These are phyloP conservation scores for Debaryomyces prosopidis DNA, from an alignment of 805 yeast genomes.

Conservation along the genomic window DNA sequence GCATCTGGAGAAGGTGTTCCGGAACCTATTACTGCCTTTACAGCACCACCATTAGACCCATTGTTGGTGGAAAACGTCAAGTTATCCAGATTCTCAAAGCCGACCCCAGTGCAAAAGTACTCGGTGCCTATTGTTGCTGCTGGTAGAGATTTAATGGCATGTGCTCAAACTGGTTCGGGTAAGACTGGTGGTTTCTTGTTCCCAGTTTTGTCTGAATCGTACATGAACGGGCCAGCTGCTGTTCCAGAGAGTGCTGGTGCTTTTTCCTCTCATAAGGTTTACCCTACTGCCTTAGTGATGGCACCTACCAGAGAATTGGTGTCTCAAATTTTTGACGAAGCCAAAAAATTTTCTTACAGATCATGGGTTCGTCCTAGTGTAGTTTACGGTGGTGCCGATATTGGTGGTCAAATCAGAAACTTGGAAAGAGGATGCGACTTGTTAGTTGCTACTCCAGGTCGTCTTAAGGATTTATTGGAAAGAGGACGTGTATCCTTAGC, in stretches of 20 bases:
- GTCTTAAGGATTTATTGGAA: conserved; percentile 92
- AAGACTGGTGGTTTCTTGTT: conserved; percentile 99
- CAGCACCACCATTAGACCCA: conserved; percentile 87
- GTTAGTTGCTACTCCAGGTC: conserved; percentile 98
- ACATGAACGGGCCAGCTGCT: conserved; percentile 80
- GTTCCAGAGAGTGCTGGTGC: conserved; percentile 47
- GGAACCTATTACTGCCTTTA: conserved; percentile 85
- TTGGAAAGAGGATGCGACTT: conserved; percentile 93
- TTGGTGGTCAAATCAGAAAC: conserved; percentile 81
- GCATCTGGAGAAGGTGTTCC: conserved; percentile 95
- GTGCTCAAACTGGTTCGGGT: conserved; percentile 99
- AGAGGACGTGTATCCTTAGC: conserved; percentile 89
- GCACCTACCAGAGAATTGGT: conserved; percentile 99
- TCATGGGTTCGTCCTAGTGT: conserved; percentile 98
- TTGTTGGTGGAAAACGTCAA: conserved; percentile 84
- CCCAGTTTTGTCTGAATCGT: conserved; percentile 94
- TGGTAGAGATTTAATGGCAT: conserved; percentile 93
- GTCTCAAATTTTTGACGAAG: conserved; percentile 94
- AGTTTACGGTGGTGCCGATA: conserved; percentile 98
- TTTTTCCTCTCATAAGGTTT: conserved; percentile 73
- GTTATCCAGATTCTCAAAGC: conserved; percentile 87
- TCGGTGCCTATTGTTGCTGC: conserved; percentile 88
- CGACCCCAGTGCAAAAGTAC: conserved; percentile 96
- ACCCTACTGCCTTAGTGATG: conserved; percentile 91
- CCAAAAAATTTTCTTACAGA: conserved; percentile 93